phyloP scores from a whole-genome alignment of 1,284 basidiomycete species.

The Somion occarium region DNA sequence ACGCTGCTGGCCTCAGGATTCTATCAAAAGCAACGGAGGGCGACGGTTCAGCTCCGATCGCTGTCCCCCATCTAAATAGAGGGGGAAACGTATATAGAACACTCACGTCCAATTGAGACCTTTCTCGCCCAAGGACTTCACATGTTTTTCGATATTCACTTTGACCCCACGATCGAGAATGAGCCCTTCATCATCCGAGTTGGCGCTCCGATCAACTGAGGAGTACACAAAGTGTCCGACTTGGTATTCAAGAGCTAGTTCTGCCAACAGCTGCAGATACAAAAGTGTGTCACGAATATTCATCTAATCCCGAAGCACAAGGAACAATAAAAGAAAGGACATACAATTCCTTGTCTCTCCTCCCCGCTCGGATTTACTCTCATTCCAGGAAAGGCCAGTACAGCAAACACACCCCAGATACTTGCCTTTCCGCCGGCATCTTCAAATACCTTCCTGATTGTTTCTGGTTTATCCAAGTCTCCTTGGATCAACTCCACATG shows the following conservation, averaged over 20 bases:
- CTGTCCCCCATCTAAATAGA: too few species aligned
- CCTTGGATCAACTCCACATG: slow-evolving; percentile 33
- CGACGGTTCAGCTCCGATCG: too few species aligned
- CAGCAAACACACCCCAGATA: slow-evolving; percentile 35
- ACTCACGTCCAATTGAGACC: slow-evolving; percentile 37
- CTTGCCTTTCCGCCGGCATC: slow-evolving; percentile 29
- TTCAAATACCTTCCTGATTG: slow-evolving; percentile 32
- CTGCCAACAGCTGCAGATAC: slow-evolving; percentile 26
- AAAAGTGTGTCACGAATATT: too few species aligned
- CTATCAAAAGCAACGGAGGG: slow-evolving; percentile 17
- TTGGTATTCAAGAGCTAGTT: slow-evolving; percentile 31
- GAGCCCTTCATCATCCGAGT: slow-evolving; percentile 27
- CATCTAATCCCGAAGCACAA: too few species aligned
- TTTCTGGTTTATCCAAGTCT: slow-evolving; percentile 27
- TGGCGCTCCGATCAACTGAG: slow-evolving; percentile 32
- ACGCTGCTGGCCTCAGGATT: slow-evolving; percentile 29
- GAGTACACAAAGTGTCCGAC: slow-evolving; percentile 33
- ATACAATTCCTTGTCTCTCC: slow-evolving; percentile 37
- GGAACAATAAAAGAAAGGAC: background rate
- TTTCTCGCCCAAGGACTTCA: slow-evolving; percentile 28
- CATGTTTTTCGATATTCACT: slow-evolving; percentile 34
- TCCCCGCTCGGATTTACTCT: slow-evolving; percentile 34
- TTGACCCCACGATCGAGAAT: slow-evolving; percentile 30
- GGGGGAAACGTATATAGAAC: background rate
- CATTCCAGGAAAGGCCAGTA: slow-evolving; percentile 35